A percentile compares a stretch with the other conserved stretches of the same genome.
Evolutionary conservation across 148 eudicot species (phyloP).

Genomic region (Camellia granthamiana): DNA sequence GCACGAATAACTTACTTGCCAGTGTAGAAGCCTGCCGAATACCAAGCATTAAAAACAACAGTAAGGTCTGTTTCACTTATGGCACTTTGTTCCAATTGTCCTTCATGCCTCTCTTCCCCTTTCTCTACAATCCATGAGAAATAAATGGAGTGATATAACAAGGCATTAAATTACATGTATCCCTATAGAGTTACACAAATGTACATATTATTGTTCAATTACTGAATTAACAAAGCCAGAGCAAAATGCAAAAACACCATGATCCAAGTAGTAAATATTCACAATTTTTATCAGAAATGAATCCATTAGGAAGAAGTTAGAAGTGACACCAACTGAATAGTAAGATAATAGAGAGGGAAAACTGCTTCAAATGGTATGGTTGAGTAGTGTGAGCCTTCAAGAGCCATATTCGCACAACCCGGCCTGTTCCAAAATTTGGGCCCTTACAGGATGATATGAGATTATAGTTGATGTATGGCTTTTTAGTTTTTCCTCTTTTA

Average conservation of each 20-base stretch:
- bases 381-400: too few relatives aligned
- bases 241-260: background rate
- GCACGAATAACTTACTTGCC: slow-evolving; percentile 57
- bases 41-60: slow-evolving; percentile 81
- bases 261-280: background rate
- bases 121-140: slow-evolving; percentile 35
- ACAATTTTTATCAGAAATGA: background rate
- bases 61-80: slow-evolving; percentile 55
- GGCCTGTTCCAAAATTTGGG: too few relatives aligned
- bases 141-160: background rate
- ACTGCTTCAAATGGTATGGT: too few relatives aligned
- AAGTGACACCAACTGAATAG: too few relatives aligned
- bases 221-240: background rate
- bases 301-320: too few relatives aligned
- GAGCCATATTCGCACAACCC: too few relatives aligned
- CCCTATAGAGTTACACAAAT: background rate
- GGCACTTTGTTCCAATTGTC: slow-evolving; percentile 23
- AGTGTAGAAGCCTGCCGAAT: slow-evolving; percentile 84
- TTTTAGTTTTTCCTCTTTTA: too few relatives aligned
- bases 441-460: too few relatives aligned
- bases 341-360: too few relatives aligned
- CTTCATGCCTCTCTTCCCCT: slow-evolving; percentile 23
- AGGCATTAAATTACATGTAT: background rate
- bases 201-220: background rate
- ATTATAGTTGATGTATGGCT: too few relatives aligned